Percentiles rank a stretch among this genome's conserved stretches.
These are phyloP conservation scores for Niebla homalea DNA, from an alignment of 495 filamentous ascomycete species.

Conservation along the genomic window DNA sequence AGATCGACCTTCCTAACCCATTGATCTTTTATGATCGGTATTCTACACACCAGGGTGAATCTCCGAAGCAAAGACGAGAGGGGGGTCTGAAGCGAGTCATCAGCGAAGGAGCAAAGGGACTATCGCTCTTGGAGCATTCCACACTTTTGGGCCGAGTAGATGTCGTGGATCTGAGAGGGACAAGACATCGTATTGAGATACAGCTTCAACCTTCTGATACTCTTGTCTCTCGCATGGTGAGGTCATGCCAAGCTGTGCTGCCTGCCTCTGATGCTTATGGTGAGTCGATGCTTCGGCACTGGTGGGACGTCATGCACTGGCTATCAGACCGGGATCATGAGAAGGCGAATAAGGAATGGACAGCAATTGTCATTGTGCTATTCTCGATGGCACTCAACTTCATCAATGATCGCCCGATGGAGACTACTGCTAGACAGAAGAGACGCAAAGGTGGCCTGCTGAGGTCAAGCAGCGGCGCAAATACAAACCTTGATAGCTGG, in stretches of 20 bases:
- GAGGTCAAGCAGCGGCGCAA: conserved; percentile 46
- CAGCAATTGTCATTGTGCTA: conserved; percentile 56
- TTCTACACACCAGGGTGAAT: conserved; percentile 23
- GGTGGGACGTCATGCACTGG: conserved; percentile 68
- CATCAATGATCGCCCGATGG: conserved; percentile 26
- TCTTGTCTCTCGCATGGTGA: conserved; percentile 44
- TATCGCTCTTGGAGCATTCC: conserved; percentile 32
- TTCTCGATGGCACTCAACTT: conserved; percentile 47
- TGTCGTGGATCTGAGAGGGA: conserved; percentile 45
- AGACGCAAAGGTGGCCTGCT: conserved; percentile 39
- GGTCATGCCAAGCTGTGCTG: conserved; percentile 48
- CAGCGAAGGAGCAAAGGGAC: conserved; percentile 32
- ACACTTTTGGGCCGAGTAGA: conserved; percentile 45
- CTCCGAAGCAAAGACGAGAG: conserved; percentile 29
- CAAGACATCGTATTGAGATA: conserved; percentile 51
- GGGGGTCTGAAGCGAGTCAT: conserved; percentile 40
- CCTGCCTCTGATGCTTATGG: conserved; percentile 41
- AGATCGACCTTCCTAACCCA: conserved; percentile 38
- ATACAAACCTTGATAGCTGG: conserved; percentile 46
- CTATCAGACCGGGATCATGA: conserved; percentile 36
- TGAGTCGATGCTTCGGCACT: conserved; percentile 53
- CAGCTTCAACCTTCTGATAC: conserved; percentile 50
- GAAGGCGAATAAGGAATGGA: conserved; percentile 61
- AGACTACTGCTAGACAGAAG: conserved; percentile 24
- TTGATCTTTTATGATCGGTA: conserved; percentile 33